phyloP scores from a whole-genome alignment of 805 yeast genomes.

The Spathaspora sp. region DNA sequence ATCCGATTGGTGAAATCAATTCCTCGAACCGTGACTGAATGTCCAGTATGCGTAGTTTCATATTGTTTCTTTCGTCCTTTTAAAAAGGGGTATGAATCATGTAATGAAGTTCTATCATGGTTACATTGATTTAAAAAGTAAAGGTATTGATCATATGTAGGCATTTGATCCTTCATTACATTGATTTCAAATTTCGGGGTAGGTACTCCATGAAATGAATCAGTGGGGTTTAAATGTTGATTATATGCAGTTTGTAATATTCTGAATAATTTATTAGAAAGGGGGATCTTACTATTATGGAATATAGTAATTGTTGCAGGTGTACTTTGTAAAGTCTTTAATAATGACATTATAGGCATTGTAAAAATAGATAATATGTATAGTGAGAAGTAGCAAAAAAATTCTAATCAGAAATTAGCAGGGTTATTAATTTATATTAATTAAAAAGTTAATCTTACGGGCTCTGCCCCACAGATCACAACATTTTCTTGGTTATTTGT shows the following conservation, averaged over 20 bases:
- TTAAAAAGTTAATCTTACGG: not conserved
- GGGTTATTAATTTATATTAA: too few relatives aligned
- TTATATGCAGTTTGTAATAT: conserved; percentile 18
- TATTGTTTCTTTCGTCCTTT: conserved; percentile 17
- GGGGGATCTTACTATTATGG: conserved; percentile 35
- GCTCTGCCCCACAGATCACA: not conserved
- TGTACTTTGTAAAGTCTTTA: conserved; percentile 38
- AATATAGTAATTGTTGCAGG: conserved; percentile 41
- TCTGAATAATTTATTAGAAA: conserved; percentile 26
- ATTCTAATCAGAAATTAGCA: too few relatives aligned
- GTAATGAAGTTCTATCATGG: conserved; percentile 21
- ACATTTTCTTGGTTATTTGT: not conserved
- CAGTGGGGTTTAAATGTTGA: not conserved
- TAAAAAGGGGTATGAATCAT: conserved; percentile 35
- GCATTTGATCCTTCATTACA: conserved; percentile 35
- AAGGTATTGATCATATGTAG: conserved; percentile 40
- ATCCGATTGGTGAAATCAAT: conserved; percentile 21
- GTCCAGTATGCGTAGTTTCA: conserved; percentile 9
- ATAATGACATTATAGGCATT: conserved; percentile 28
- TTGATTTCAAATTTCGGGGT: conserved; percentile 28
- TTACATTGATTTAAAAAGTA: conserved; percentile 24
- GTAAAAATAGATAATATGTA: not conserved
- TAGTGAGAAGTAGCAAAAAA: not conserved
- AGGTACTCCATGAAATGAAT: conserved; percentile 1
- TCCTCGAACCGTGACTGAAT: conserved; percentile 15